Percentiles rank a stretch among this genome's conserved stretches.
These are phyloP conservation scores for Gossypium thurberi DNA, from an alignment of 345 rosid genomes.

Conservation along the genomic window DNA sequence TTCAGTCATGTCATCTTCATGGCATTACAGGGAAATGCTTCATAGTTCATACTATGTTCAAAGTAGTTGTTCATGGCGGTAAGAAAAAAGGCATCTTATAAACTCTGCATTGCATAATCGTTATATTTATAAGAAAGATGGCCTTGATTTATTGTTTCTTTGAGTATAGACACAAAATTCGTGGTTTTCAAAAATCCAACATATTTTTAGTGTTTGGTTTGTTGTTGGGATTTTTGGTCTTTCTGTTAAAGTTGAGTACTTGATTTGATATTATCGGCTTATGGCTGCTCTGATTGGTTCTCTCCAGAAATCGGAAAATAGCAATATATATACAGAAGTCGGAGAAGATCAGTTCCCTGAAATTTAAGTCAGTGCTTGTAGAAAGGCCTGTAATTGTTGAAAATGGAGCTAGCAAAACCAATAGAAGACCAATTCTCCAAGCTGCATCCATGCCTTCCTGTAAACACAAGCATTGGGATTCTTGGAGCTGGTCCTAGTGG, in stretches of 20 bases:
- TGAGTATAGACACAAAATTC: not conserved
- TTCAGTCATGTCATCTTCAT: constrained; percentile 6
- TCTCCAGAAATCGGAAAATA: not conserved
- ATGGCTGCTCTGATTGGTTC: not conserved
- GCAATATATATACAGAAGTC: not conserved
- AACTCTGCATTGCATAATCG: too few relatives aligned
- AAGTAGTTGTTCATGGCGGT: too few relatives aligned
- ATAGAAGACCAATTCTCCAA: constrained; percentile 49
- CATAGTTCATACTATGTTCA: not conserved
- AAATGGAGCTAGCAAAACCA: constrained; percentile 37
- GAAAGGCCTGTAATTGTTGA: constrained; percentile 13
- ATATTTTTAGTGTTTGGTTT: not conserved
- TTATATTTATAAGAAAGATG: too few relatives aligned
- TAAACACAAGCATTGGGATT: constrained; percentile 47
- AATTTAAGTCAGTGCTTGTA: constrained; percentile 3
- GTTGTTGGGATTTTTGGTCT: not conserved
- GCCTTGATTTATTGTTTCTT: not conserved
- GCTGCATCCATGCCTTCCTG: constrained; percentile 53
- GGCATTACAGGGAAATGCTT: constrained; percentile 17
- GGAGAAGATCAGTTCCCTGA: not conserved
- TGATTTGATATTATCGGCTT: not conserved
- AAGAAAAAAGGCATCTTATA: too few relatives aligned
- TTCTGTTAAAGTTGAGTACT: not conserved
- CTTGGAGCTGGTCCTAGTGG: constrained; percentile 68
- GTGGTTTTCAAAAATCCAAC: not conserved